Base-by-base conservation (phyloP, 2,329 filamentous ascomycete species). In the Talaromyces sp. region DNA sequence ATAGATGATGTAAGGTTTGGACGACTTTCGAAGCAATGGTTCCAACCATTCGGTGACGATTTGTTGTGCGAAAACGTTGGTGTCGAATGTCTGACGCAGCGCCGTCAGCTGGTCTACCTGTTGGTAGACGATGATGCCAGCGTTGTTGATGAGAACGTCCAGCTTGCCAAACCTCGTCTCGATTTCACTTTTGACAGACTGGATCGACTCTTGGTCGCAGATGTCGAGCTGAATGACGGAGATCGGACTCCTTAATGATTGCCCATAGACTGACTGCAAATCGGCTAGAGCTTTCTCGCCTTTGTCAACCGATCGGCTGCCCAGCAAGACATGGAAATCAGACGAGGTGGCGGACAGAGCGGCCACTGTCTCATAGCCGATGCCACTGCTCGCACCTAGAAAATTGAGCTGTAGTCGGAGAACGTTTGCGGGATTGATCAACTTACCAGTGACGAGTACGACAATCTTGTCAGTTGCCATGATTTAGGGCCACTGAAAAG, bases 121-220 rank as follows among this genome's bases (percentile, higher is more conserved):
- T 29, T 53, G 47, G 47, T 53, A 53, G 47, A 53, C 47, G 47
- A 53, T 53, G 27, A 53, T 53, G 47, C 47, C 47, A 8, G 47
- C 47, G 47, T 53, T 53, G 47, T 53, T 53, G 47, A 53, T 53
- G 19, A 53, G 47, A 53, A 53, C 47, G 47, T 53, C 47, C 47
- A 53, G 27, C 47, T 22, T 53, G 22, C 47, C 19, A 19, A 53
- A 53, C 22, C 27, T 53, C 10, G 47, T 53, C 13, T 53, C 47
- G 5, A 53, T 53, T 7, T 53, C 47, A 19, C 15, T 40, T 5
- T 40, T 40, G 38, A n/a, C 38, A 5, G 38, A 40, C 10, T 40
- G 38, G 38, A 40, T 40, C 10, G 38, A 40, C 38, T n/a, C 15
- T n/a, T 40, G 38, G 38, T 40, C 38, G 38, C 38, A 40, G 17